These are phyloP conservation scores for Spiromastix sp. DNA, from an alignment of 2,329 filamentous ascomycete species.

Conservation along the genomic window DNA sequence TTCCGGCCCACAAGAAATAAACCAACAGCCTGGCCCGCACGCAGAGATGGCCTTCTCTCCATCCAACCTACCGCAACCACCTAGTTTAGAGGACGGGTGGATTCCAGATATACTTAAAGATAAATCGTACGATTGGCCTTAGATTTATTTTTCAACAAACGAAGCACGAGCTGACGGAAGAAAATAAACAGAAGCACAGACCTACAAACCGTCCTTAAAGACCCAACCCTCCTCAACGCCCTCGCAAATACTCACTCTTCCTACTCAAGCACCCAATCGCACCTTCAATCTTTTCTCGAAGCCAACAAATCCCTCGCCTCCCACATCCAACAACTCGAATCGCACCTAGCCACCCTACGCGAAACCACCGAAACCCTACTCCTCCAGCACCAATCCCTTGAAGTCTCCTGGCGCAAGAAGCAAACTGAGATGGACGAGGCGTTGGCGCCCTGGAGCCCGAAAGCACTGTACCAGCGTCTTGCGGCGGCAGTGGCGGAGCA, in stretches of 20 bases:
- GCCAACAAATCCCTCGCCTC: slow-evolving; percentile 62
- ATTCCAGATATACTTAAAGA: slow-evolving; percentile 66
- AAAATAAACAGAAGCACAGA: slow-evolving; percentile 20
- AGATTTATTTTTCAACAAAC: too few relatives aligned
- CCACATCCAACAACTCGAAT: slow-evolving; percentile 31
- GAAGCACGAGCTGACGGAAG: too few relatives aligned
- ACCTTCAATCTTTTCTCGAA: slow-evolving; percentile 54
- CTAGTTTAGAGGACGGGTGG: slow-evolving; percentile 54
- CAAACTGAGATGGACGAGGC: slow-evolving; percentile 82
- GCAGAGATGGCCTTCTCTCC: slow-evolving; percentile 9
- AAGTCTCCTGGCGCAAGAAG: slow-evolving; percentile 85
- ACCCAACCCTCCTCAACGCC: slow-evolving; percentile 58
- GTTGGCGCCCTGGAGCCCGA: slow-evolving; percentile 73
- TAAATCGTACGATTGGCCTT: slow-evolving; percentile 64
- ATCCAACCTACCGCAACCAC: slow-evolving; percentile 19
- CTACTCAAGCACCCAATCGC: slow-evolving; percentile 52
- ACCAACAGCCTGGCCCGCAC: slow-evolving; percentile 5
- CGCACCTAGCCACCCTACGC: slow-evolving; percentile 45
- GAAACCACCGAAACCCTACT: slow-evolving; percentile 68
- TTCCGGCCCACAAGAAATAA: slow-evolving; percentile 15
- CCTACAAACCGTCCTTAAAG: slow-evolving; percentile 70
- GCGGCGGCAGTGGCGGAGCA: slow-evolving; percentile 71
- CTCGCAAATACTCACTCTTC: slow-evolving; percentile 69
- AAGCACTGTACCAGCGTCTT: slow-evolving; percentile 74
- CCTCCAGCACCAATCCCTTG: slow-evolving; percentile 71